Conservation (phyloP, 2,329 filamentous ascomycete species). For the Arthrobotrys sphaeroides region DNA sequence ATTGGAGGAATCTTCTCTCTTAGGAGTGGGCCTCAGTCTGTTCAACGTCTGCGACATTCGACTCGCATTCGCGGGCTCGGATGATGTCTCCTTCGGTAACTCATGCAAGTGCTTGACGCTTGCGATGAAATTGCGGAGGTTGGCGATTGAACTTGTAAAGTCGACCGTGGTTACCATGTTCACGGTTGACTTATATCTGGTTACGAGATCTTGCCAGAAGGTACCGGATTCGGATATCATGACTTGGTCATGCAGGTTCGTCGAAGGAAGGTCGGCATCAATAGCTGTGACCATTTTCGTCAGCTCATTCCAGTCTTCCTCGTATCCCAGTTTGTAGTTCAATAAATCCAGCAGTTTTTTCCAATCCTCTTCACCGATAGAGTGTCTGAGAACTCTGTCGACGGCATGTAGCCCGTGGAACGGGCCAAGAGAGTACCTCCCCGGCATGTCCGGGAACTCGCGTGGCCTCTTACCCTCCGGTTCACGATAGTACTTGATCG, state of each 20-base stretch:
- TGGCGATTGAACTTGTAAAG: constrained; percentile 29
- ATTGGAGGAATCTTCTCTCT: not conserved
- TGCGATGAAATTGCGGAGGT: constrained; percentile 33
- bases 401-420: constrained; percentile 17
- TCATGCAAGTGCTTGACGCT: constrained; percentile 24
- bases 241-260: constrained; percentile 20
- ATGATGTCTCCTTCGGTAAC: not conserved
- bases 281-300: constrained; percentile 1
- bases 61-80: not conserved
- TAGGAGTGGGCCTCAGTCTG: not conserved
- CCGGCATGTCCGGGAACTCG: constrained; percentile 32
- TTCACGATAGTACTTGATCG: constrained; percentile 25
- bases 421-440: constrained; percentile 23
- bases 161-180: constrained; percentile 38
- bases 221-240: constrained; percentile 1
- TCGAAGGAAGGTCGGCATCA: constrained; percentile 33
- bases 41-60: constrained; percentile 11
- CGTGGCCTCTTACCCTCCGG: constrained; percentile 1
- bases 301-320: constrained; percentile 38
- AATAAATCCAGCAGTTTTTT: not conserved
- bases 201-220: constrained; percentile 41
- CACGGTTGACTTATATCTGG: constrained; percentile 18
- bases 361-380: constrained; percentile 22
- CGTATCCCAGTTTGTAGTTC: constrained; percentile 10
- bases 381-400: constrained; percentile 36